phyloP scores from a whole-genome alignment of 257 asterid species.

The Jacaranda mimosifolia region DNA sequence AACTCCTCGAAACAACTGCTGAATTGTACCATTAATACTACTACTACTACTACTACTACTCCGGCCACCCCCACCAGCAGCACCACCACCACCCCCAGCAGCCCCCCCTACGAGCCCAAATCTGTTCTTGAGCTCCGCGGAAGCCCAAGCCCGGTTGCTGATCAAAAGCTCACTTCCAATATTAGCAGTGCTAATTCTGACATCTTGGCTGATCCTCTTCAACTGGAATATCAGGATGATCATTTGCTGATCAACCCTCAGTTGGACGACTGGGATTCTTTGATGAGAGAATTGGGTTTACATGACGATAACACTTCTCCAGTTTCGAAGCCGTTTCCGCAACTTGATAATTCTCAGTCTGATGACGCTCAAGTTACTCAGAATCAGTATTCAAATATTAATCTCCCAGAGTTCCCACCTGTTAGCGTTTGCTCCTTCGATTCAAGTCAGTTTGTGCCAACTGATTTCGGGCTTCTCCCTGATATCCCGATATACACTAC shows the following conservation, averaged over 20 bases:
- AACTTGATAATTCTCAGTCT: slow-evolving; percentile 35
- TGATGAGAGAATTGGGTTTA: slow-evolving; percentile 86
- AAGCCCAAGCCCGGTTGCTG: slow-evolving; percentile 68
- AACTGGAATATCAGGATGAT: slow-evolving; percentile 84
- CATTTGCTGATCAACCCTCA: slow-evolving; percentile 67
- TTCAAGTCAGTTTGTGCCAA: slow-evolving; percentile 48
- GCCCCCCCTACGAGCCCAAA: slow-evolving; percentile 70
- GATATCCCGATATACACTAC: slow-evolving; percentile 48
- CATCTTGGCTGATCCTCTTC: slow-evolving; percentile 58
- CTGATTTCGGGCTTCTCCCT: slow-evolving; percentile 56
- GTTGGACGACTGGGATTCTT: slow-evolving; percentile 80
- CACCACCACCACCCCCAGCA: background rate
- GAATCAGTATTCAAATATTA: slow-evolving; percentile 36
- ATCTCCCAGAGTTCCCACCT: slow-evolving; percentile 54
- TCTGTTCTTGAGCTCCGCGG: slow-evolving; percentile 83
- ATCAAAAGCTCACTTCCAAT: slow-evolving; percentile 43
- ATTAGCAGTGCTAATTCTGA: slow-evolving; percentile 28
- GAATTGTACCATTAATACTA: slow-evolving; percentile 7
- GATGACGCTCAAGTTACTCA: slow-evolving; percentile 29
- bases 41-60: background rate
- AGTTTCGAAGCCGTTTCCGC: slow-evolving; percentile 42
- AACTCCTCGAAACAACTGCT: slow-evolving; percentile 45
- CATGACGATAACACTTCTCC: slow-evolving; percentile 55
- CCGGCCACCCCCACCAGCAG: slow-evolving; percentile 24
- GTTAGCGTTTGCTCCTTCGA: slow-evolving; percentile 51